Evolutionary conservation across 164 flowering plant genomes (phyloP), one percentile per base, ranked within the genome.

Genomic region (Amborella trichopoda): DNA sequence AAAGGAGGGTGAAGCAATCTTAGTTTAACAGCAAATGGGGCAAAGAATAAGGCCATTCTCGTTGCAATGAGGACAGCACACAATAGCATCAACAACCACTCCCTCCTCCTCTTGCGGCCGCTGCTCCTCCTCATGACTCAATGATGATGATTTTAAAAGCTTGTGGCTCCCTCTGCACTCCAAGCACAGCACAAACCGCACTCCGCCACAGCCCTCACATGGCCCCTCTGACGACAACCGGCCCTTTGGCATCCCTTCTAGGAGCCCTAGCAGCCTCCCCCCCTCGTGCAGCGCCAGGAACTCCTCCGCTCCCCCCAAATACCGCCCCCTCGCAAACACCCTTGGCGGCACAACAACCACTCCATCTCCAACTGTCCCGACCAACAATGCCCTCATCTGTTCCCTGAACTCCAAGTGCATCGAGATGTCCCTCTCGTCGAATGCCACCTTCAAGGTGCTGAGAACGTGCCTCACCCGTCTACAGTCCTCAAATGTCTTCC

Each of bases 401-500:
- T 83, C 88, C 57, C 80, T 74, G 60, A 49, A 86, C 28, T 64
- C 90, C 59, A 62, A 50, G 50, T 89, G 74, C 90, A 83, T 71
- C 26, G 95, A 78, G 1, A 89, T 76, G 32, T 89, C 97, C 30
- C 97, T 69, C 54, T 85, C 95, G 8, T 46, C 36, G 48, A 58
- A 79, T 51, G 50, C 2, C 6, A 89, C 52, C 28, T 54, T 54
- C 23, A 82, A 68, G 49, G 74, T 78, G n/a, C 72, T 67, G 30
- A 85, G 47, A 40, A 85, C 40, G 34, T 74, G 78, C 14, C 74
- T 59, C 46, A 85, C 45, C 6, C 64, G 61, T 13, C 48, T 53
- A 50, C 97, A 85, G 18, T 77, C 86, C 47, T 83, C 86, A 16
- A 75, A 89, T 1, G 94, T 85, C 58, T 78, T 82, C 52, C 95